phyloP scores from a whole-genome alignment of 768 basidiomycete genomes.

The Mycena amicta region DNA sequence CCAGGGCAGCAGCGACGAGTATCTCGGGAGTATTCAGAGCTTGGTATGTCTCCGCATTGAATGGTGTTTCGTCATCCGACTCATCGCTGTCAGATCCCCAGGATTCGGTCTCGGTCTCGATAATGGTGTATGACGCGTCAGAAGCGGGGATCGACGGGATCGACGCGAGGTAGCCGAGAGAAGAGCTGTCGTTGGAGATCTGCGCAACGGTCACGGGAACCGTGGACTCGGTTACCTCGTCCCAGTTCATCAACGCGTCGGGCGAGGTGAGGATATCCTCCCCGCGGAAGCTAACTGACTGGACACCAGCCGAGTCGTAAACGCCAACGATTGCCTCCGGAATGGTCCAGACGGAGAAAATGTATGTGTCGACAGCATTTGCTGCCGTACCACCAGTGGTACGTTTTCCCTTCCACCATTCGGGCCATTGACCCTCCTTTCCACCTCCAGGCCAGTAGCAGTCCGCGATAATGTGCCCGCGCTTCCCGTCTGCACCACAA shows the following conservation, averaged over 20 bases:
- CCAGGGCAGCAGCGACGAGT: conserved; percentile 8
- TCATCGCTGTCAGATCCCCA: not conserved
- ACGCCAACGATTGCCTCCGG: conserved; percentile 5
- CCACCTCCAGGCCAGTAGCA: conserved; percentile 19
- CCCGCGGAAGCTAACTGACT: conserved; percentile 4
- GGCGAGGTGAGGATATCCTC: conserved; percentile 10
- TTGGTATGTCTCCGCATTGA: not conserved
- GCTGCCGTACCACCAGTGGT: not conserved
- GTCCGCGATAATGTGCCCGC: conserved; percentile 3
- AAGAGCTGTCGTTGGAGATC: not conserved
- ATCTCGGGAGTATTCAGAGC: not conserved
- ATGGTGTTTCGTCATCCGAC: not conserved
- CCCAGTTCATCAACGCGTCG: conserved; percentile 5
- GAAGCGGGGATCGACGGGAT: not conserved
- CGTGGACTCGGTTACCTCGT: not conserved
- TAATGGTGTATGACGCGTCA: not conserved
- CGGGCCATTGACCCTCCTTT: conserved; percentile 16
- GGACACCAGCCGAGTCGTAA: conserved; percentile 2
- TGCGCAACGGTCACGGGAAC: not conserved
- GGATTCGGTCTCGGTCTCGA: not conserved
- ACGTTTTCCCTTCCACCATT: conserved; percentile 12
- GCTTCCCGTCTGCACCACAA: not conserved
- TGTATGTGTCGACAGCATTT: conserved; percentile 4
- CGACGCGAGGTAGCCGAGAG: not conserved
- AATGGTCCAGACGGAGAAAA: conserved; percentile 3